Evolutionary conservation across 129 eudicot genomes (phyloP).

Genomic region (Flaveria trinervia): DNA sequence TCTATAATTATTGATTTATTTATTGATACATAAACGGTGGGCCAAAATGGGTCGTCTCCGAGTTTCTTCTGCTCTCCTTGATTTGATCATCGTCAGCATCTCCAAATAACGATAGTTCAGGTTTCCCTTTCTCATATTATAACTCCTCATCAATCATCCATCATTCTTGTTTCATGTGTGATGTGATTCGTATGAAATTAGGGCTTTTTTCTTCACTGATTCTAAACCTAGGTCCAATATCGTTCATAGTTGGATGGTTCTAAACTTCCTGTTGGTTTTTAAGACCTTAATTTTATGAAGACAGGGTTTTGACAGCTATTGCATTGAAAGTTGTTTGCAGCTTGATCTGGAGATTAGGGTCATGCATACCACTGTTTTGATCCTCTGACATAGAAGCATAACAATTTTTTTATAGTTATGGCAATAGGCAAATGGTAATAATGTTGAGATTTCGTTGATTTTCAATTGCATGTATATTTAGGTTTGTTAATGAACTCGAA

Average conservation of each 20-base stretch:
- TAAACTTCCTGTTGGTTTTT: neutral
- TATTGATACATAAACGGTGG: no score
- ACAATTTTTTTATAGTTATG: no score
- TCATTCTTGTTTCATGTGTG: neutral
- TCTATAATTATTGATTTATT: no score
- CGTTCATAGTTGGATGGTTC: neutral
- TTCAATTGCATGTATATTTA: neutral
- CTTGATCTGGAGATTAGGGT: neutral
- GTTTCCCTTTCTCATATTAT: neutral
- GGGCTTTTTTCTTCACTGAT: neutral
- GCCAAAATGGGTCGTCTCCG: neutral
- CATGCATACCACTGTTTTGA: neutral
- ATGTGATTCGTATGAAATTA: neutral
- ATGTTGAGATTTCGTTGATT: no score
- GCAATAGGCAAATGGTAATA: no score
- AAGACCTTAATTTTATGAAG: neutral
- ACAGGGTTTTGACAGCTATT: no score
- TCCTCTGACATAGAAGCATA: no score
- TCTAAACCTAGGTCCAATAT: neutral
- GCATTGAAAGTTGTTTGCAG: neutral
- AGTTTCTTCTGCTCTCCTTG: conserved; percentile 4
- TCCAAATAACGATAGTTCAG: neutral
- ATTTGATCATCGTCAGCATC: neutral
- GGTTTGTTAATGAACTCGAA: neutral
- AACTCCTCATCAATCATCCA: neutral